These are phyloP conservation scores for Aspergillus sp. DNA, from an alignment of 2,329 filamentous ascomycete genomes.

Conservation along the genomic window DNA sequence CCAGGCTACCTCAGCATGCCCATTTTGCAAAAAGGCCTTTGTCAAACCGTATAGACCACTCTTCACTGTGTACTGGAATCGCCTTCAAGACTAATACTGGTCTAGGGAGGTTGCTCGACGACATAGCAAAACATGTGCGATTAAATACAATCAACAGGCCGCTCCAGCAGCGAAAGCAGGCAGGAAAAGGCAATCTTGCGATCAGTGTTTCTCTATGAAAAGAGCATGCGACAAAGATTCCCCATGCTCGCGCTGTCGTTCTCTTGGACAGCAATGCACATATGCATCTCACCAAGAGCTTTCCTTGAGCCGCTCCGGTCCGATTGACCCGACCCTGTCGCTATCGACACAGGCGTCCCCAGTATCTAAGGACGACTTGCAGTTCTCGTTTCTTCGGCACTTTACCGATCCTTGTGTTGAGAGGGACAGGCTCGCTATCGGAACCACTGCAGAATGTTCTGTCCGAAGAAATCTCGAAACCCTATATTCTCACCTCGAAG, in stretches of 20 bases:
- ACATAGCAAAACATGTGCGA: constrained; percentile 36
- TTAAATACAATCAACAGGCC: constrained; percentile 33
- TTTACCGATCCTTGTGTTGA: constrained; percentile 35
- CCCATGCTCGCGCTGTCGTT: constrained; percentile 33
- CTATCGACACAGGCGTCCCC: constrained; percentile 7
- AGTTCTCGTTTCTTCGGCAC: constrained; percentile 35
- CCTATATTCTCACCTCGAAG: constrained; percentile 33
- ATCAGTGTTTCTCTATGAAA: constrained; percentile 33
- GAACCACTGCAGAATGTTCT: constrained; percentile 36
- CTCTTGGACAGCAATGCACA: constrained; percentile 28
- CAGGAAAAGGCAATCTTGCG: constrained; percentile 36
- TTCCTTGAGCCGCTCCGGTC: constrained; percentile 6
- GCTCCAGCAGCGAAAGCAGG: constrained; percentile 34
- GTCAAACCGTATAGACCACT: constrained; percentile 29
- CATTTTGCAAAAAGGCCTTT: constrained; percentile 36
- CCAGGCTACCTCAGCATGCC: constrained; percentile 31
- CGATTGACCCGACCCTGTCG: constrained; percentile 8
- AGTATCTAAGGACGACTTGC: constrained; percentile 13
- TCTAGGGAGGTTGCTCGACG: constrained; percentile 35
- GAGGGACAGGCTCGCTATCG: constrained; percentile 35
- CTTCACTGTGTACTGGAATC: background rate
- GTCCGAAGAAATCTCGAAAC: constrained; percentile 32
- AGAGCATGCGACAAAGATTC: constrained; percentile 30
- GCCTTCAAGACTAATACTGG: background rate
- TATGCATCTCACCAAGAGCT: constrained; percentile 15